Conservation (phyloP, 306 rosid species). For the Sicyos baderoa region DNA sequence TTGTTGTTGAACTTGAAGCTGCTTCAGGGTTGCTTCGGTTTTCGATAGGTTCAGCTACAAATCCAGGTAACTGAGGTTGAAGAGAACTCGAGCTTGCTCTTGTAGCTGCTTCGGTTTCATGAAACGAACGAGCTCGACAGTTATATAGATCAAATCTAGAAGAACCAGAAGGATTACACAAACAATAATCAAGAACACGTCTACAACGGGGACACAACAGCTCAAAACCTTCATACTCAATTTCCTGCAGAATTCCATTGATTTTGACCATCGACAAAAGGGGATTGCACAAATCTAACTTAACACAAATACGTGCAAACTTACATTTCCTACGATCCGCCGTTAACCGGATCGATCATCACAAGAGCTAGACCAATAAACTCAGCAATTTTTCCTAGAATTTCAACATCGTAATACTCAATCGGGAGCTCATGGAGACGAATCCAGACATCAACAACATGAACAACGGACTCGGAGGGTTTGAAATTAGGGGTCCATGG, state of each 20-base stretch:
- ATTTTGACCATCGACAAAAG: background rate
- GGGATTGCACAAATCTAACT: background rate
- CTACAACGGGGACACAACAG: background rate
- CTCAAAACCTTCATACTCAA: constrained; percentile 12
- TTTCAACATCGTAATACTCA: constrained; percentile 1
- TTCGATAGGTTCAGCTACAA: background rate
- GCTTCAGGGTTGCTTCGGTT: background rate
- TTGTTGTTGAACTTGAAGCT: background rate
- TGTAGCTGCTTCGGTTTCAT: background rate
- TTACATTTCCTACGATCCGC: background rate
- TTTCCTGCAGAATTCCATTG: background rate
- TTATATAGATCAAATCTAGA: background rate
- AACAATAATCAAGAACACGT: background rate
- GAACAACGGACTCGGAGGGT: background rate
- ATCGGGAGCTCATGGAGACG: background rate
- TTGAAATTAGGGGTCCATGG: constrained; percentile 9
- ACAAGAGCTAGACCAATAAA: background rate
- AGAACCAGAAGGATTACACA: background rate
- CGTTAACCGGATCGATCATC: constrained; percentile 6
- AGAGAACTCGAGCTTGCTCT: no score
- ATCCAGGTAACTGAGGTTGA: background rate
- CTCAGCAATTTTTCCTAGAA: background rate
- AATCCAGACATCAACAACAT: background rate
- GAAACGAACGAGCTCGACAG: no score
- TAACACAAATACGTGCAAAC: constrained; percentile 13